Conservation (phyloP, 208 protist genomes). For the Leishmania gerbilli region DNA sequence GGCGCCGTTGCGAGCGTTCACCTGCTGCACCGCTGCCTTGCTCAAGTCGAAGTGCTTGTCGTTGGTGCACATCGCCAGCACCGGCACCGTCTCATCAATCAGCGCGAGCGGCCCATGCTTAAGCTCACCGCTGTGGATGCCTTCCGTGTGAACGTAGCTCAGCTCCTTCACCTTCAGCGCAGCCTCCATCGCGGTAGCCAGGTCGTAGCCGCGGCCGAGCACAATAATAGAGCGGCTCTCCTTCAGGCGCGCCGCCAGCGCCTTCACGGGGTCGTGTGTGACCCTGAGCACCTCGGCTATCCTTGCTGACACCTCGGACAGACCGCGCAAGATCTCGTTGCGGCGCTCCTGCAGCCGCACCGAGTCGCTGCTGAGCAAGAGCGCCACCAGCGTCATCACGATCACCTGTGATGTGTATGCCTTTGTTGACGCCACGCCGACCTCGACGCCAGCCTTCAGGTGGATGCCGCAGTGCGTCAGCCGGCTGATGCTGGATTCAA, state of each 20-base stretch:
- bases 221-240: slow-evolving; percentile 71
- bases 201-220: slow-evolving; percentile 93
- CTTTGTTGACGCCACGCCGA: slow-evolving; percentile 97
- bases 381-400: slow-evolving; percentile 87
- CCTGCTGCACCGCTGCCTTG: slow-evolving; percentile 91
- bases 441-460: slow-evolving; percentile 94
- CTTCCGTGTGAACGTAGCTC: slow-evolving; percentile 97
- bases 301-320: slow-evolving; percentile 56
- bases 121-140: slow-evolving; percentile 95
- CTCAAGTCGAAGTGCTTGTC: slow-evolving; percentile 75
- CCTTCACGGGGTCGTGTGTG: slow-evolving; percentile 54
- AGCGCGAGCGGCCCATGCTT: slow-evolving; percentile 98
- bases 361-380: slow-evolving; percentile 84
- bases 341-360: slow-evolving; percentile 45
- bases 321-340: slow-evolving; percentile 63
- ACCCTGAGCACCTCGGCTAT: slow-evolving; percentile 68
- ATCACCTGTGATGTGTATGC: slow-evolving; percentile 96
- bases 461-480: slow-evolving; percentile 85
- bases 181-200: slow-evolving; percentile 93
- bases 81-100: slow-evolving; percentile 92
- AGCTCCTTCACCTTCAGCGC: slow-evolving; percentile 98
- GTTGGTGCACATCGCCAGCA: slow-evolving; percentile 91
- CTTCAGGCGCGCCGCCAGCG: slow-evolving; percentile 69
- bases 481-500: slow-evolving; percentile 91
- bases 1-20: slow-evolving; percentile 82